Conservation (phyloP, 1,139 yeast species). For the Geotrichum klebahnii region DNA sequence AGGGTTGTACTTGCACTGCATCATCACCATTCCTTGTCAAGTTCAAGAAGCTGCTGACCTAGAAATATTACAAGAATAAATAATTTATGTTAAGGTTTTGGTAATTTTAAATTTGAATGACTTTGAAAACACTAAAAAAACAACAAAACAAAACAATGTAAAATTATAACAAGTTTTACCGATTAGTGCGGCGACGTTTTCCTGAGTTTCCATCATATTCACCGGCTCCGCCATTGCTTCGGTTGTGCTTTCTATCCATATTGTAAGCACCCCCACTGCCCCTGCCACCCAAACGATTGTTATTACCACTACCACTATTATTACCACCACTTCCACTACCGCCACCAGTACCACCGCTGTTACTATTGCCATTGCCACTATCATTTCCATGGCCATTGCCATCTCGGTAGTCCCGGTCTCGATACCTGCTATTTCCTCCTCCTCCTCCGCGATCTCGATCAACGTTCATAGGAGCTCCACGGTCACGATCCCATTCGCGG, state of each 20-base stretch:
- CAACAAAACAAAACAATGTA: not conserved
- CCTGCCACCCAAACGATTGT: conserved; percentile 11
- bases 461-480: conserved; percentile 2
- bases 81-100: too few relatives aligned
- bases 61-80: too few relatives aligned
- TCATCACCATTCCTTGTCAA: too few relatives aligned
- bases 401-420: conserved; percentile 15
- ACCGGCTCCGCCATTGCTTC: conserved; percentile 14
- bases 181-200: conserved; percentile 19
- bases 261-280: conserved; percentile 10
- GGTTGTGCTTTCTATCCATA: conserved; percentile 7
- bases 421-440: conserved; percentile 18
- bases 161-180: conserved; percentile 1
- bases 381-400: conserved; percentile 11
- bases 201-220: conserved; percentile 14
- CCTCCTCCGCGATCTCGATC: conserved; percentile 21
- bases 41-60: too few relatives aligned
- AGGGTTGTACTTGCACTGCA: too few relatives aligned
- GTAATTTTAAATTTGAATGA: too few relatives aligned
- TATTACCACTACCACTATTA: conserved; percentile 14
- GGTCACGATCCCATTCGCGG: conserved; percentile 25
- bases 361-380: conserved; percentile 14
- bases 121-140: not conserved
- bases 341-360: too few relatives aligned
- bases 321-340: too few relatives aligned